Conservation (phyloP, 2,329 filamentous ascomycete species). For the Pseudogymnoascus sp. region DNA sequence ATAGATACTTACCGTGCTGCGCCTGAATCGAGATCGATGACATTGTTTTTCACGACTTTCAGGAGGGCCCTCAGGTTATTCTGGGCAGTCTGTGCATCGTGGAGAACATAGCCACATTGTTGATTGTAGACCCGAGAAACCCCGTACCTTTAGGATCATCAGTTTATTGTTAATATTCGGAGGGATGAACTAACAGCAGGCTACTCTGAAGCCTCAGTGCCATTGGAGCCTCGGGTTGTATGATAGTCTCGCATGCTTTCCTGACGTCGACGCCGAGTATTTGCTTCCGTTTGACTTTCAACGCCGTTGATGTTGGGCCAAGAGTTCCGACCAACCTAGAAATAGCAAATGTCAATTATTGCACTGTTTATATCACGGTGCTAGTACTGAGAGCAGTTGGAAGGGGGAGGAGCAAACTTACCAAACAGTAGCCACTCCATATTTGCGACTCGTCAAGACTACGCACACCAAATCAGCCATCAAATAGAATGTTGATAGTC, state of each 20-base stretch:
- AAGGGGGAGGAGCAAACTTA: slow-evolving; percentile 35
- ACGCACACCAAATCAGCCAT: neutral
- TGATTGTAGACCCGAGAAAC: slow-evolving; percentile 78
- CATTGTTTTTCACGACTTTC: slow-evolving; percentile 46
- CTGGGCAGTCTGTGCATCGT: slow-evolving; percentile 68
- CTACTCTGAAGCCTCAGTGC: slow-evolving; percentile 84
- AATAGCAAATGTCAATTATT: neutral
- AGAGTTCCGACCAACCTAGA: slow-evolving; percentile 84
- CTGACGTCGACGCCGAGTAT: slow-evolving; percentile 82
- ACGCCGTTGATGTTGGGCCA: slow-evolving; percentile 60
- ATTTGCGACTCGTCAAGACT: slow-evolving; percentile 77
- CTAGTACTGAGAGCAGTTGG: neutral
- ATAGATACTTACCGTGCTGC: slow-evolving; percentile 55
- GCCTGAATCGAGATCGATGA: slow-evolving; percentile 61
- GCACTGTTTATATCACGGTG: neutral
- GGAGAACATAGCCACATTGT: slow-evolving; percentile 78
- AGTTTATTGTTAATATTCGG: slow-evolving; percentile 9
- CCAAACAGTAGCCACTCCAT: slow-evolving; percentile 95
- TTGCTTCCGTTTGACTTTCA: slow-evolving; percentile 72
- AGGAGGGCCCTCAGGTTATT: slow-evolving; percentile 64
- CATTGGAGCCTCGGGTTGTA: slow-evolving; percentile 75
- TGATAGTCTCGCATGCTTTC: slow-evolving; percentile 83
- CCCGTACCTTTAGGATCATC: slow-evolving; percentile 48
- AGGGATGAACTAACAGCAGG: slow-evolving; percentile 51
- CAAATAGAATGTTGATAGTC: neutral